Percentiles rank a stretch among this genome's conserved stretches.
phyloP scores from a whole-genome alignment of 257 asterid genomes.

The Solanum chaucha region DNA sequence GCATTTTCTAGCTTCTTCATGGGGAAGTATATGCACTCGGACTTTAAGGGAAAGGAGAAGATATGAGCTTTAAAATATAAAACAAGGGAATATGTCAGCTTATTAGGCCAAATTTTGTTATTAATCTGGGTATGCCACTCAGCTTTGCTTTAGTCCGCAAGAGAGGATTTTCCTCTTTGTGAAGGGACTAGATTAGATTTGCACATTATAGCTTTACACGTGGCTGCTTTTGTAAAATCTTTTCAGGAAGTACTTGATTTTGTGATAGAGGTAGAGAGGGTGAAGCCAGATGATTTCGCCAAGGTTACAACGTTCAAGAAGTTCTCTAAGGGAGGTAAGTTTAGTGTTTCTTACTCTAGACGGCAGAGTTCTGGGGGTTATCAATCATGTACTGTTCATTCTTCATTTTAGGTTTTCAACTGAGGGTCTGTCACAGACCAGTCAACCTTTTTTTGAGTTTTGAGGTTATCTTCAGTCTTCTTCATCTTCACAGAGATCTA shows the following conservation, averaged over 20 bases:
- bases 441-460: neutral
- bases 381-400: neutral
- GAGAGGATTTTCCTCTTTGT: neutral
- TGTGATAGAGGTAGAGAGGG: neutral
- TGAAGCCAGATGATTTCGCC: neutral
- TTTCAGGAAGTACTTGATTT: neutral
- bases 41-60: neutral
- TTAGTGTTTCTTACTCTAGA: neutral
- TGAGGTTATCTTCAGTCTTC: neutral
- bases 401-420: too few species aligned
- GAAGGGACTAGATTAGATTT: neutral
- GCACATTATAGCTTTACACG: neutral
- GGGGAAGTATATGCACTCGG: neutral
- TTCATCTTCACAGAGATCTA: neutral
- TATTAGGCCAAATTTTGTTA: neutral
- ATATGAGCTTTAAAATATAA: too few species aligned
- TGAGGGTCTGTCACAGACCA: neutral
- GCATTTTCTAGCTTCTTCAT: neutral
- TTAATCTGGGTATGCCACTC: neutral
- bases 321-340: neutral
- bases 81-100: neutral
- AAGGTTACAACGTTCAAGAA: neutral
- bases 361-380: neutral
- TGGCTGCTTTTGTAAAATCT: neutral
- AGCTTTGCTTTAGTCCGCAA: neutral